Evolutionary conservation across 305 asterid species (phyloP), one percentile per base, ranked within the genome.

Genomic region (Monarda citriodora): DNA sequence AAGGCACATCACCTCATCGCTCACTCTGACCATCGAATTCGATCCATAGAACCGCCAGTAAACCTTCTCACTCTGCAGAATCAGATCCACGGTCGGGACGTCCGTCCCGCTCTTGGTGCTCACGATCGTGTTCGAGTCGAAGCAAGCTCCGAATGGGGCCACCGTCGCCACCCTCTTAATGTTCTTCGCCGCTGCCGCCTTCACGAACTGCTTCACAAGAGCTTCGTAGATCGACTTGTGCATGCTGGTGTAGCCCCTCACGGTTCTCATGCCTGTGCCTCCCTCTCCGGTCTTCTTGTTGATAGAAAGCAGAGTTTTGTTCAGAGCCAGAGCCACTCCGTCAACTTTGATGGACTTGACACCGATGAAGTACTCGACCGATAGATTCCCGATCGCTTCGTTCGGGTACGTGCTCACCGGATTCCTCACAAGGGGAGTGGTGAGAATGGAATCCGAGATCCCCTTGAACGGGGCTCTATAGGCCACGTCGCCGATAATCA

Each of bases 81-180:
- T 68, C 5, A 80, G 37, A 60, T 80, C 87, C 11, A 80, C 66
- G 1, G 31, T 58, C 2, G 83, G 83, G 60, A 80, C 87, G 12
- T 66, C 63, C 1, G 73, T 71, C 50, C 86, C 86, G 4, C 66
- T 62, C 20, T 55, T 65, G 5, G 58, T 32, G 56, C 26, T 58
- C 2, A 1, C 3, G 6, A 80, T 47, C 8, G 77, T 74, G 51
- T 17, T 74, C 6, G 81, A 54, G 26, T 77, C 75, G 32, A 80
- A 80, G 53, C 83, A 80, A 8, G 83, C 79, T 3, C 65, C 71
- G 21, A 80, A 80, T 1, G 87, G 87, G 16, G 83, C 77, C 68
- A 74, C 78, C 0, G 81, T 48, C 20, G 74, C 74, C 50, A 77
- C 83, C 64, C 87, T 69, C n/a, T n/a, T 62, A 2, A 75, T 72